Evolutionary conservation across 1,139 yeast genomes (phyloP), one percentile per base, ranked within the genome.

Genomic region (Pneumocystis wakefieldiae): DNA sequence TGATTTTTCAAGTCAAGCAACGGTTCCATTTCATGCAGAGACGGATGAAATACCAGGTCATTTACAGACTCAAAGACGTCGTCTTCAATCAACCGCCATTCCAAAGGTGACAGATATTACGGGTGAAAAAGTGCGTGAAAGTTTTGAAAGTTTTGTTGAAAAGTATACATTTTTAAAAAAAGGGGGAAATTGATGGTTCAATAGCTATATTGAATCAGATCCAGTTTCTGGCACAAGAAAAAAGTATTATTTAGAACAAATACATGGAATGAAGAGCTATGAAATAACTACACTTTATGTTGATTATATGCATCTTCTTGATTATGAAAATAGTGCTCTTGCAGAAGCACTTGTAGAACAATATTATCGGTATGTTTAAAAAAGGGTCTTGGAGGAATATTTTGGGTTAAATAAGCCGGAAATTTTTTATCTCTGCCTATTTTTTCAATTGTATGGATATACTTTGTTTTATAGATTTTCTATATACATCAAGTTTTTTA

Each of bases 311-410:
- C 96, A 94, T 74, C 75, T 92, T 66, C 75, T 85, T 55, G 81
- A 82, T 24, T 80, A 86, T 65, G 95, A 89, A 71, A 86, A 87
- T 70, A 96, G 96, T 63, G 91, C 89, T 24, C 78, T 94, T 69
- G 96, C 97, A 1, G 81, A 85, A 65, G 98, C 98, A 57, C 84
- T 91, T 66, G 80, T 84, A 62, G 96, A 89, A 67, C 97, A 92
- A 73, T 94, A 87, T 74, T 92, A 90, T 73, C 82, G 98, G 72
- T 91, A 92, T 76, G 77, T 86, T 67, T 55, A 57, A 17, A 19
- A 19, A 39, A n/a, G n/a, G 3, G 8, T 3, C 19, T 39, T 1
- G 8, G 17, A 39, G 10, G 48, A 3, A n/a, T n/a, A 39, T 39
- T 39, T 4, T 6, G 7, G 7, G 8, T 1, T 7, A 32, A 32